Conservation (phyloP, 176 grass and related monocot genomes). For the Oryza meridionalis region DNA sequence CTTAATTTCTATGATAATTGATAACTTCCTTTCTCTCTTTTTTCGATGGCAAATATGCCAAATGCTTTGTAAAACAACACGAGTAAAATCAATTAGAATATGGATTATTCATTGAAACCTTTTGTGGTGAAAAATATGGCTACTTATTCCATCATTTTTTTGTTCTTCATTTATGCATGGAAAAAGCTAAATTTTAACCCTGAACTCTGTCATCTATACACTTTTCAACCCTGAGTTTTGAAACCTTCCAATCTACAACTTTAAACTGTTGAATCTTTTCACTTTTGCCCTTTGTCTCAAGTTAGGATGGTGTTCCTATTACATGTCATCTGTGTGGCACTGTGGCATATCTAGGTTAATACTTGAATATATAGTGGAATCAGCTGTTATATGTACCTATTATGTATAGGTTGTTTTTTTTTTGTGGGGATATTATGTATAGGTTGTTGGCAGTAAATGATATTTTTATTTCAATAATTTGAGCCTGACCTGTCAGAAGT, state of each 20-base stretch:
- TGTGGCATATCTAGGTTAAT: neutral
- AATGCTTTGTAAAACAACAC: slow-evolving; percentile 14
- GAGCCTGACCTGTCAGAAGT: slow-evolving; percentile 2
- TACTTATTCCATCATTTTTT: neutral
- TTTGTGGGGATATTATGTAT: neutral
- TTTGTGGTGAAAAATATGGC: neutral
- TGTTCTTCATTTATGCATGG: neutral
- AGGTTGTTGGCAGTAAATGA: neutral
- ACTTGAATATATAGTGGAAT: slow-evolving; percentile 2
- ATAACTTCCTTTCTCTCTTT: slow-evolving; percentile 7
- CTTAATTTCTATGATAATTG: slow-evolving; percentile 3
- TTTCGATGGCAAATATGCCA: slow-evolving; percentile 17
- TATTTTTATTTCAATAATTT: neutral
- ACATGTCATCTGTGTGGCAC: neutral
- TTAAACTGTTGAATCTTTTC: neutral
- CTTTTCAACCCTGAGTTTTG: neutral
- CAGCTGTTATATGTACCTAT: neutral
- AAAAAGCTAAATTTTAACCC: neutral
- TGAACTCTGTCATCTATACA: neutral
- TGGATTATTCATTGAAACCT: neutral
- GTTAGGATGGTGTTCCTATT: neutral
- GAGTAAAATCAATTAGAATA: slow-evolving; percentile 15
- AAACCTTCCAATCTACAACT: neutral
- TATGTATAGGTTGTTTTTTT: neutral
- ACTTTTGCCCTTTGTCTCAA: neutral